Evolutionary conservation across 129 eudicot genomes (phyloP).

Genomic region (Flaveria sonorensis): DNA sequence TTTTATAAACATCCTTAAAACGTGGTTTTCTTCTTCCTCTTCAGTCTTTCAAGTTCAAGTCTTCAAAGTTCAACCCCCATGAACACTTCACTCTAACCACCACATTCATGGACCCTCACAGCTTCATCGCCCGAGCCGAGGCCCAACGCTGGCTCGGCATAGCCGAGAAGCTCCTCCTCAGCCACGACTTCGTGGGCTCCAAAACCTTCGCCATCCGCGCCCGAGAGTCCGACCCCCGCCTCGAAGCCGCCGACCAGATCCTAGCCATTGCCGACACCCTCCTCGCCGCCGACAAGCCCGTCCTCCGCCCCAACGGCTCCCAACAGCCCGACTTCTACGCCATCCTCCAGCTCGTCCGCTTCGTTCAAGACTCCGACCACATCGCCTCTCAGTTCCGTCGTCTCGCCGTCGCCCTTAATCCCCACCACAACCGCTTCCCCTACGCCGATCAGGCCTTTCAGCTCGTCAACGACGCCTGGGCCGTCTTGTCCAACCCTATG

Average conservation of each 20-base stretch:
- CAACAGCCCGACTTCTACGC: slow-evolving; percentile 68
- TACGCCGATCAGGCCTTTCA: slow-evolving; percentile 74
- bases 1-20: too few relatives aligned
- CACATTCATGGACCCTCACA: slow-evolving; percentile 62
- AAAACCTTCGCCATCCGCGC: slow-evolving; percentile 90
- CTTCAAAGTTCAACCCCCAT: too few relatives aligned
- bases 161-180: slow-evolving; percentile 75
- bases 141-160: slow-evolving; percentile 82
- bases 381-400: slow-evolving; percentile 67
- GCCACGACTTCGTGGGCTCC: slow-evolving; percentile 73
- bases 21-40: too few relatives aligned
- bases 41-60: neutral
- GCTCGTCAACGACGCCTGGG: slow-evolving; percentile 74
- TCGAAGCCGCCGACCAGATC: slow-evolving; percentile 75
- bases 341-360: slow-evolving; percentile 62
- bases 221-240: slow-evolving; percentile 82
- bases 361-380: slow-evolving; percentile 58
- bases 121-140: slow-evolving; percentile 62
- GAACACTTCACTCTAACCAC: neutral
- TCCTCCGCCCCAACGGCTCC: slow-evolving; percentile 34
- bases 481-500: slow-evolving; percentile 62
- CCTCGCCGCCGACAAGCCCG: slow-evolving; percentile 64
- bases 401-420: slow-evolving; percentile 49
- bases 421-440: slow-evolving; percentile 41
- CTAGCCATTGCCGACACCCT: slow-evolving; percentile 85